Conservation (phyloP, 2,329 filamentous ascomycete genomes). For the Canariomyces notabilis region DNA sequence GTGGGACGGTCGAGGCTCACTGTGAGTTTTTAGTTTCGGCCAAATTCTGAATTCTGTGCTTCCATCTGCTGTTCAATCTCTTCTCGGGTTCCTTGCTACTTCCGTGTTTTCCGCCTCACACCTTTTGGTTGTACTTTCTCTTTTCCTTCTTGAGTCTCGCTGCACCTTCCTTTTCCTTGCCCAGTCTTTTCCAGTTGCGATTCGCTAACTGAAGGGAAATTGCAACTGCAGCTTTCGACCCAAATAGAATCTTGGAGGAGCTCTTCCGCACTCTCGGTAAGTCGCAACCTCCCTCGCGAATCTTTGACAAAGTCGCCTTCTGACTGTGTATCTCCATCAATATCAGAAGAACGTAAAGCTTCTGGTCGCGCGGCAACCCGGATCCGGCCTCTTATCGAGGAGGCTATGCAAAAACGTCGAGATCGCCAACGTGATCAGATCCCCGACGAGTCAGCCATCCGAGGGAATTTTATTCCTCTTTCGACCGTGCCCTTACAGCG, state of each 20-base stretch:
- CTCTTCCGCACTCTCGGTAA: background rate
- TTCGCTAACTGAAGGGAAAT: constrained; percentile 2
- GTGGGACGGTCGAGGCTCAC: no score
- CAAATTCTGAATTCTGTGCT: no score
- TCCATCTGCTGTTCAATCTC: no score
- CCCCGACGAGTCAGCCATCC: constrained; percentile 27
- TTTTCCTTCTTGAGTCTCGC: no score
- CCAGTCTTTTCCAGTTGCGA: background rate
- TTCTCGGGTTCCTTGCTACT: constrained; percentile 1
- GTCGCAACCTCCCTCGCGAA: background rate
- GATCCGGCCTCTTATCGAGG: no score
- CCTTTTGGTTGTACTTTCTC: background rate
- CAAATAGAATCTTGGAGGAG: background rate
- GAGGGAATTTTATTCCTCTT: constrained; percentile 35
- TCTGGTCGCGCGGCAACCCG: background rate
- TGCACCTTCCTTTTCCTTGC: background rate
- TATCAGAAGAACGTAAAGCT: background rate
- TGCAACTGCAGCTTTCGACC: background rate
- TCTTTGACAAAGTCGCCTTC: no score
- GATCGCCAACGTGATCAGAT: background rate
- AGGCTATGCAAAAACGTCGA: background rate
- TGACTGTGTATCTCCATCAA: no score
- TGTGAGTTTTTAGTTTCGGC: no score
- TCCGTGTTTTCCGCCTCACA: background rate
- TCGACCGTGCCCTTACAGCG: constrained; percentile 27